phyloP scores from a whole-genome alignment of 768 basidiomycete species.

The Saitozyma podzolica region DNA sequence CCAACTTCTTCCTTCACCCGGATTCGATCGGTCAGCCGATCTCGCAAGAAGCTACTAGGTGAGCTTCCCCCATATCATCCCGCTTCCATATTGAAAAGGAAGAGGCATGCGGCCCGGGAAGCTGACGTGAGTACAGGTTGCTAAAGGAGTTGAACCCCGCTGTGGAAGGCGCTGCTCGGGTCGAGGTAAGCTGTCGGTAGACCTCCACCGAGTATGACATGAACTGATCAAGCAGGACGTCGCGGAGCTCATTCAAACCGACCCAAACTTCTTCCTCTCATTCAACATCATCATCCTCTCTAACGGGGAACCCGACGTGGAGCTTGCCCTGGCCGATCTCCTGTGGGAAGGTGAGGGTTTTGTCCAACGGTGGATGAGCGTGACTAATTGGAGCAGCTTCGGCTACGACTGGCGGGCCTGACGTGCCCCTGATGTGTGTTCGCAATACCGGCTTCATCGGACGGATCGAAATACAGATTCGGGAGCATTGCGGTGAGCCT shows the following conservation, averaged over 20 bases:
- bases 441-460: conserved; percentile 87
- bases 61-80: conserved; percentile 3
- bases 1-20: conserved; percentile 91
- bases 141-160: conserved; percentile 84
- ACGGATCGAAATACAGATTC: conserved; percentile 82
- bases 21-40: conserved; percentile 76
- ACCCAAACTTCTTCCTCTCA: conserved; percentile 61
- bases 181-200: conserved; percentile 51
- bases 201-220: background rate
- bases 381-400: conserved; percentile 45
- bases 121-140: conserved; percentile 46
- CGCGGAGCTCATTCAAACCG: conserved; percentile 61
- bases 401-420: conserved; percentile 54
- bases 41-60: conserved; percentile 73
- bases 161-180: conserved; percentile 70
- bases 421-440: conserved; percentile 69
- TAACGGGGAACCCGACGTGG: conserved; percentile 64
- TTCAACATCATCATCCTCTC: conserved; percentile 83
- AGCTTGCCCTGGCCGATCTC: conserved; percentile 64
- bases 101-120: background rate
- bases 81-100: background rate
- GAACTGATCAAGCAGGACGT: conserved; percentile 53
- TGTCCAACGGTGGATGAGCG: background rate
- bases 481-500: conserved; percentile 76
- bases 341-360: conserved; percentile 61